phyloP scores from a whole-genome alignment of 139 green algal species.

The Dunaliella primolecta region DNA sequence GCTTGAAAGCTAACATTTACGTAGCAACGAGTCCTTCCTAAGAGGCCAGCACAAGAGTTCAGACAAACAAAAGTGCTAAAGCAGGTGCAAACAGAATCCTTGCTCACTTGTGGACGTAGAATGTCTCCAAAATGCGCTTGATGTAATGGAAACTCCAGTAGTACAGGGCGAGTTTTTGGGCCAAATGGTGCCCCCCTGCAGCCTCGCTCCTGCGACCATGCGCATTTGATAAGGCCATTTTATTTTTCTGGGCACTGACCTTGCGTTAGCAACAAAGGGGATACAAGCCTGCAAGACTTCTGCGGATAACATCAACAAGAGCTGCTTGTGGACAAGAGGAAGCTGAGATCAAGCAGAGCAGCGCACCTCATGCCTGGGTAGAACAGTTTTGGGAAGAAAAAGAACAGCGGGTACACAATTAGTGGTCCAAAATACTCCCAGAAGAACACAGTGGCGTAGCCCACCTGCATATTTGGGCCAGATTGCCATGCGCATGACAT shows the following conservation, averaged over 20 bases:
- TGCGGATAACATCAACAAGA: too few species aligned
- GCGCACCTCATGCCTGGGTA: constrained; percentile 66
- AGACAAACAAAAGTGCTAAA: too few species aligned
- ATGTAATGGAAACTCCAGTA: constrained; percentile 95
- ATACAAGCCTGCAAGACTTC: too few species aligned
- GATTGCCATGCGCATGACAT: too few species aligned
- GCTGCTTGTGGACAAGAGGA: too few species aligned
- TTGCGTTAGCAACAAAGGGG: too few species aligned
- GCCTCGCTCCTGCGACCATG: neutral
- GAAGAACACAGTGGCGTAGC: constrained; percentile 95
- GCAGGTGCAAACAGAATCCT: too few species aligned
- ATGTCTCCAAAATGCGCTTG: constrained; percentile 96
- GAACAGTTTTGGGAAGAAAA: constrained; percentile 69
- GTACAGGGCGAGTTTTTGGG: constrained; percentile 77
- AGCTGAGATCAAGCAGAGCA: too few species aligned
- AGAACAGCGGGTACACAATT: constrained; percentile 92
- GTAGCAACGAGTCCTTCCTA: too few species aligned
- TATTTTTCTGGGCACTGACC: too few species aligned
- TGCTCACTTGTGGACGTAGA: constrained; percentile 88
- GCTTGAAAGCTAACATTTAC: too few species aligned
- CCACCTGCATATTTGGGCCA: constrained; percentile 71
- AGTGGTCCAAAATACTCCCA: constrained; percentile 97
- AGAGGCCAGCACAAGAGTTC: constrained; percentile 7
- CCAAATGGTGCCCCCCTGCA: constrained; percentile 16
- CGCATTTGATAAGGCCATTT: too few species aligned